Base-by-base conservation (phyloP, 2,329 filamentous ascomycete species). In the Thelonectria blattea region DNA sequence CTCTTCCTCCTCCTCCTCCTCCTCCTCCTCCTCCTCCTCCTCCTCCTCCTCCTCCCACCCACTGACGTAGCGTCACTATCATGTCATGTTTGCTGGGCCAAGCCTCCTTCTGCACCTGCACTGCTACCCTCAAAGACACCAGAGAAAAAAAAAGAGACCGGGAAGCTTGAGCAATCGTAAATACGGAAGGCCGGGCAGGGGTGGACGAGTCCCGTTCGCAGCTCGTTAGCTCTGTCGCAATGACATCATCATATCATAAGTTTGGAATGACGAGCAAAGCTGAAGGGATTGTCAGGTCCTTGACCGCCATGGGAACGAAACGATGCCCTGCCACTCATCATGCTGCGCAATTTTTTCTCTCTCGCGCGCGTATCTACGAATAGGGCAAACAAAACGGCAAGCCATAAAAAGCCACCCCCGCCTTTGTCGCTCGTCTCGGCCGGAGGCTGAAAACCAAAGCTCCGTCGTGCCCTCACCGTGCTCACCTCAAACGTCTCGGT, bases 51-150 rank as follows among this genome's bases (percentile, higher is more conserved):
- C 20, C 17, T n/a, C 18, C 30, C 37, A 32, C 30, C 12, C 17
- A 37, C 14, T 22, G 45, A 30, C 27, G 8, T 53, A 58, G 56
- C 56, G 56, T 58, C 56, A 53, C 50, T 22, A 43, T 55, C 52
- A 41, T 55, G 41, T 34, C 57, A 60, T 54, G 12, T 46, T 50
- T 50, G 34, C 24, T 49, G 39, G 45, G 24, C 18, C 46, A 48
- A 32, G 41, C 15, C 18, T 20, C n/a, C 41, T 43, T 10, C 41
- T 17, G n/a, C 41, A 17, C 18, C 22, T 48, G 18, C 12, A 15
- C 52, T 46, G 32, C 32, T 22, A 41, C 20, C 52, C 45, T 54
- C 5, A 9, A 37, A 22, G 20, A 43, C 17, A 22, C 32, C 32
- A 43, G 20, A 53, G 37, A 41, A 42, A 20, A 46, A 46, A 45